A percentile compares a stretch with the other conserved stretches of the same genome.
Evolutionary conservation across 176 grass and related monocot genomes (phyloP).

Genomic region (Elaeis guineensis): DNA sequence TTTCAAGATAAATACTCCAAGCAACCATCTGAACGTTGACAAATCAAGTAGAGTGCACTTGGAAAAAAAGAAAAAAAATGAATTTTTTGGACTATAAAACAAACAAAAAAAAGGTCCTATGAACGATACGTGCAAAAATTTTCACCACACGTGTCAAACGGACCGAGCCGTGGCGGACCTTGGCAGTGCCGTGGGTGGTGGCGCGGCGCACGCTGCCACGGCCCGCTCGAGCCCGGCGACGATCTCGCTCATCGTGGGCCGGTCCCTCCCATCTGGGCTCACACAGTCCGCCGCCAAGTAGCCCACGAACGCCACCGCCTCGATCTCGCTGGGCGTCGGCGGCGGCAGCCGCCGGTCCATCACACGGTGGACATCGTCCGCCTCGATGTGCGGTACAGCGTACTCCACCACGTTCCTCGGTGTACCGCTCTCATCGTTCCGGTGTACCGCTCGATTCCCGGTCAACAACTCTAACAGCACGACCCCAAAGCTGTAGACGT

Average conservation of each 20-base stretch:
- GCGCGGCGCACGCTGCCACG: slow-evolving; percentile 23
- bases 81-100: no score
- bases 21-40: no score
- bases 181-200: slow-evolving; percentile 8
- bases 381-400: slow-evolving; percentile 57
- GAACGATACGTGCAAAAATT: no score
- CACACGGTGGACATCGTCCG: slow-evolving; percentile 51
- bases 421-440: slow-evolving; percentile 73
- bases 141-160: slow-evolving; percentile 9
- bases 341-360: slow-evolving; percentile 54
- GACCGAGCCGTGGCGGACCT: slow-evolving; percentile 14
- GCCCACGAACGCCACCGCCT: slow-evolving; percentile 73
- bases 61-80: no score
- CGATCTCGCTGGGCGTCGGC: slow-evolving; percentile 40
- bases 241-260: slow-evolving; percentile 79
- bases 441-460: slow-evolving; percentile 58
- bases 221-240: slow-evolving; percentile 72
- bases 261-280: slow-evolving; percentile 38
- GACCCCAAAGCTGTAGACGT: slow-evolving; percentile 95
- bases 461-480: slow-evolving; percentile 71
- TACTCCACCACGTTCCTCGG: slow-evolving; percentile 83
- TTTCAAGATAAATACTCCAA: no score
- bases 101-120: no score
- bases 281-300: slow-evolving; percentile 84
- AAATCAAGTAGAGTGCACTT: no score